These are phyloP conservation scores for Leucosporidium yakuticum DNA, from an alignment of 768 basidiomycete species.

Conservation along the genomic window DNA sequence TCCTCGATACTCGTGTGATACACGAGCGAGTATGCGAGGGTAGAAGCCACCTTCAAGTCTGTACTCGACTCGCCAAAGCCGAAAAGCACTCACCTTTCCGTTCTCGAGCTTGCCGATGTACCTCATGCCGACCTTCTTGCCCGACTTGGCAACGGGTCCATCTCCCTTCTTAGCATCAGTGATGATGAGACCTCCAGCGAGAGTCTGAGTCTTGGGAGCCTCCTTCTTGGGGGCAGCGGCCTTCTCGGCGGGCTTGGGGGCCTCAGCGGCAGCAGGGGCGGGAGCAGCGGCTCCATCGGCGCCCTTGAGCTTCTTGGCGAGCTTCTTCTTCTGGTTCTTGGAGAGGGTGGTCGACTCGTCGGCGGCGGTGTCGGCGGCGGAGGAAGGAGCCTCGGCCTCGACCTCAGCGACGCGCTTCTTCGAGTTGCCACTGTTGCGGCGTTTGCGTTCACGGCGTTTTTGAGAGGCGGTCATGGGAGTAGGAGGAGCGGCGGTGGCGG, in stretches of 20 bases:
- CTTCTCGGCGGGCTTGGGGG: slow-evolving; percentile 40
- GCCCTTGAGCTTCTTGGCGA: slow-evolving; percentile 42
- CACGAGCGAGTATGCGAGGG: too few species aligned
- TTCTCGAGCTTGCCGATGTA: slow-evolving; percentile 85
- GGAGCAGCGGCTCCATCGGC: slow-evolving; percentile 33
- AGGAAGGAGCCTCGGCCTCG: slow-evolving; percentile 21
- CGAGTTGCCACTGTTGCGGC: slow-evolving; percentile 7
- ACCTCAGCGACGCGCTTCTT: slow-evolving; percentile 33
- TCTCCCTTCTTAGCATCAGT: slow-evolving; percentile 70
- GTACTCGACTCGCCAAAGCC: not conserved
- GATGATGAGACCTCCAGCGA: slow-evolving; percentile 69
- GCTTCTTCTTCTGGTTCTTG: slow-evolving; percentile 48
- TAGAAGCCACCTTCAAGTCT: too few species aligned
- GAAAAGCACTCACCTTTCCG: slow-evolving; percentile 13
- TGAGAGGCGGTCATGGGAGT: not conserved
- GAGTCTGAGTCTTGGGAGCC: slow-evolving; percentile 40
- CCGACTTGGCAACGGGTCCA: slow-evolving; percentile 80
- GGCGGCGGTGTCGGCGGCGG: slow-evolving; percentile 24
- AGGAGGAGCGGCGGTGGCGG: not conserved
- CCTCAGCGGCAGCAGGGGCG: slow-evolving; percentile 28
- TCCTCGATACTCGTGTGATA: not conserved
- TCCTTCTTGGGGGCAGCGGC: slow-evolving; percentile 44
- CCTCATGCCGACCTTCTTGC: slow-evolving; percentile 73
- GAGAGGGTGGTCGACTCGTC: slow-evolving; percentile 21
- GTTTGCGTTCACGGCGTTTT: not conserved